Evolutionary conservation across 73 alveolate genomes (phyloP).

Genomic region (Paraurostyla sp.): DNA sequence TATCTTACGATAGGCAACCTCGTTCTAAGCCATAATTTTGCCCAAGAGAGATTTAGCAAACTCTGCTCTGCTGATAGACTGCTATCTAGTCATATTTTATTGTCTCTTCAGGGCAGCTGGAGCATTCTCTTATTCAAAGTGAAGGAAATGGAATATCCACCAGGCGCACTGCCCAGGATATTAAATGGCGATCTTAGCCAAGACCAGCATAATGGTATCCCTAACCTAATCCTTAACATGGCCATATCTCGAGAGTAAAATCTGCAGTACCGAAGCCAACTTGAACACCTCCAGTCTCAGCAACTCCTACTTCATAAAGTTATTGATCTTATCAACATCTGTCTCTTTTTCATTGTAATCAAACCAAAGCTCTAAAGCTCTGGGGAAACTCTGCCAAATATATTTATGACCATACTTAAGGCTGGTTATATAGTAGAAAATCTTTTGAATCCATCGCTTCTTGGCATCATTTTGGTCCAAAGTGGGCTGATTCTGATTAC

Average conservation of each 20-base stretch:
- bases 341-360: conserved; percentile 44
- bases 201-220: conserved; percentile 51
- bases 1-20: conserved; percentile 37
- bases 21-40: conserved; percentile 8
- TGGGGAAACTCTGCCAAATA: conserved; percentile 76
- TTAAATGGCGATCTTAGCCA: conserved; percentile 58
- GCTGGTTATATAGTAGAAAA: conserved; percentile 59
- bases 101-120: conserved; percentile 27
- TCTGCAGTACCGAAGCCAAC: conserved; percentile 68
- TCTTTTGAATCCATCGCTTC: conserved; percentile 46
- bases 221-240: conserved; percentile 29
- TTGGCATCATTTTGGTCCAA: not conserved
- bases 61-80: conserved; percentile 41
- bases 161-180: conserved; percentile 74
- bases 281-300: conserved; percentile 63
- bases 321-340: conserved; percentile 47
- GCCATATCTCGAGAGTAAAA: conserved; percentile 60
- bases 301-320: conserved; percentile 55
- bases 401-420: conserved; percentile 58
- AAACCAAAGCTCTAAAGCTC: conserved; percentile 80
- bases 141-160: conserved; percentile 77
- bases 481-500: not conserved
- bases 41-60: conserved; percentile 36
- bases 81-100: not conserved
- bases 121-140: conserved; percentile 58